phyloP scores from a whole-genome alignment of 139 green algal genomes.

The Coelastrella sp. region DNA sequence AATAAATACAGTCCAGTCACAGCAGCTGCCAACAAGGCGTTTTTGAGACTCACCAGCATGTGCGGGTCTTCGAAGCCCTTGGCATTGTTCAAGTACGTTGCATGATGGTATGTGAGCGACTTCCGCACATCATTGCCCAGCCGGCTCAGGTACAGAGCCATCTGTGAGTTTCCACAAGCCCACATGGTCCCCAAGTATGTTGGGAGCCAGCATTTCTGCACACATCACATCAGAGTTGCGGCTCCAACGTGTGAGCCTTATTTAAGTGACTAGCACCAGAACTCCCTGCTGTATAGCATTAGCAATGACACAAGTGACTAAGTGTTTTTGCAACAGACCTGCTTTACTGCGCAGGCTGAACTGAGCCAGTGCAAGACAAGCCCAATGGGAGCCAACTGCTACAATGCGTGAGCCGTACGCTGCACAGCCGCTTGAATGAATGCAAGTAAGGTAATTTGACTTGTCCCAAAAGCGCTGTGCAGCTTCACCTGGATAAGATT shows the following conservation, averaged over 20 bases:
- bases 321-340: too few species aligned
- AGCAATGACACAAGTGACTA: too few species aligned
- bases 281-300: too few species aligned
- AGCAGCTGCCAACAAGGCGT: too few species aligned
- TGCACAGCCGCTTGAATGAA: too few species aligned
- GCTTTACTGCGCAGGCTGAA: too few species aligned
- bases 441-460: too few species aligned
- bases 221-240: neutral
- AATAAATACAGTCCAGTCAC: too few species aligned
- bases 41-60: neutral
- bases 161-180: neutral
- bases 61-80: neutral
- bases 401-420: too few species aligned
- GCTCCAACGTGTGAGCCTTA: neutral
- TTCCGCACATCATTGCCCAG: neutral
- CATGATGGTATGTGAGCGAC: neutral
- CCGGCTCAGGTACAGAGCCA: neutral
- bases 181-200: neutral
- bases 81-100: neutral
- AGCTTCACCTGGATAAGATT: neutral
- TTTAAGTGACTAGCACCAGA: too few species aligned
- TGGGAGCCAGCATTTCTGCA: neutral
- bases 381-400: too few species aligned
- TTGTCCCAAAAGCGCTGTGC: neutral
- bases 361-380: too few species aligned